phyloP scores from a whole-genome alignment of 140 eudicot species.

The Bidens hawaiensis region DNA sequence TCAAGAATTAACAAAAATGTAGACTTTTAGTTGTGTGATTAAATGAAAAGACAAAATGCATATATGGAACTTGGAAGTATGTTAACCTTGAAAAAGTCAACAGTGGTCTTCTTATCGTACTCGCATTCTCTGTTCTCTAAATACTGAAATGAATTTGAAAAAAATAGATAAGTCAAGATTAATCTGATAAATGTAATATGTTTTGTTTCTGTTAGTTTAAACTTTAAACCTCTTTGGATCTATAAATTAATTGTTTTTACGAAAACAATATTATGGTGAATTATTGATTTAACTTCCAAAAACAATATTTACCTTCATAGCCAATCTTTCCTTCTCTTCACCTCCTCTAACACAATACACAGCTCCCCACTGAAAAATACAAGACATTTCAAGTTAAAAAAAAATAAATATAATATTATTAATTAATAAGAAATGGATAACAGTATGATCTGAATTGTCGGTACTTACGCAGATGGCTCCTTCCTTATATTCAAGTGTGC shows the following conservation, averaged over 20 bases:
- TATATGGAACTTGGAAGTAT: neutral
- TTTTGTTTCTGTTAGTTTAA: neutral
- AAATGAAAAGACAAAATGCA: neutral
- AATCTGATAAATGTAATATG: neutral
- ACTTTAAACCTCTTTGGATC: neutral
- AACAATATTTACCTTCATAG: conserved; percentile 96
- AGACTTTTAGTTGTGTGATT: neutral
- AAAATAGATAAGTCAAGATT: neutral
- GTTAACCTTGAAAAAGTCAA: conserved; percentile 75
- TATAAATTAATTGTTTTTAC: neutral
- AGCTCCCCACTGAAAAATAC: conserved; percentile 76
- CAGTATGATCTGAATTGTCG: neutral
- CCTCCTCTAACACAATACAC: conserved; percentile 88
- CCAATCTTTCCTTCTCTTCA: conserved; percentile 68
- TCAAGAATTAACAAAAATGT: conserved; percentile 4
- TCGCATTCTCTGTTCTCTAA: conserved; percentile 89
- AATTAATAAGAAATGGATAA: neutral
- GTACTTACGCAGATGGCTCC: conserved; percentile 86
- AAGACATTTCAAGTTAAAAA: neutral
- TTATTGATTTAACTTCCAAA: conserved; percentile 2
- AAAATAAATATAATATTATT: no score
- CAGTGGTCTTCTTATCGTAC: conserved; percentile 64
- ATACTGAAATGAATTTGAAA: conserved; percentile 41
- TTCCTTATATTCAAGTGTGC: conserved; percentile 74
- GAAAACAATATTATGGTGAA: neutral